Base-by-base conservation (phyloP, 2,329 filamentous ascomycete species). In the Colletotrichum trifolii region DNA sequence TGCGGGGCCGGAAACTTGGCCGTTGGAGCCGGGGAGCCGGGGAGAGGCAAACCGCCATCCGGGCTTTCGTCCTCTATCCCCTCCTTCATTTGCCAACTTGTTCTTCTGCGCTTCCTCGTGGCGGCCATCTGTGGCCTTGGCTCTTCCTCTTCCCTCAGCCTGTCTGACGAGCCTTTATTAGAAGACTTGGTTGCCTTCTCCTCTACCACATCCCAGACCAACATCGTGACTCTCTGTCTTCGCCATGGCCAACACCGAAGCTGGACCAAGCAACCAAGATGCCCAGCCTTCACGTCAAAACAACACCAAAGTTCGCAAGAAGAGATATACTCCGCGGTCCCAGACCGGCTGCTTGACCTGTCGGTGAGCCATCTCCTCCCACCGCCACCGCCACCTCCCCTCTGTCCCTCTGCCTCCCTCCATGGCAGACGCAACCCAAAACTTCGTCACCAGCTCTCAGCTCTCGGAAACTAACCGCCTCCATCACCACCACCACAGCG, bases 1-100 rank as follows among this genome's bases (percentile, higher is more conserved):
- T 45, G 54, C 42, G 54, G 54, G 54, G 54, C 54, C 54, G 52
- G 54, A n/a, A n/a, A 15, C 54, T 56, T 56, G 54, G 54, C 34
- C 42, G 43, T 15, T 25, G 25, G 25, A 25, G 4, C 25, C 25
- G 25, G 25, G 25, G 35, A 36, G n/a, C 54, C 42, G 54, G 54
- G 43, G 25, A 25, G 25, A 25, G 25, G 54, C 35, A 34, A 47
- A n/a, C 54, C 54, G 54, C 33, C 38, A 38, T 25, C 54, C 43
- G 54, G 54, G 54, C 54, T 47, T 40, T 56, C 54, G 54, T 56
- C 47, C 25, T 42, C 54, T 42, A 36, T 43, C 25, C 35, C 33
- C 35, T 33, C 52, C 39, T 42, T 17, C 38, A 39, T 9, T 35
- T 39, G 39, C 40, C 3, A 25, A 25, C 25, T 45, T 33, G n/a